Evolutionary conservation across 2,329 filamentous ascomycete genomes (phyloP).

Genomic region (Trichoderma sp.): DNA sequence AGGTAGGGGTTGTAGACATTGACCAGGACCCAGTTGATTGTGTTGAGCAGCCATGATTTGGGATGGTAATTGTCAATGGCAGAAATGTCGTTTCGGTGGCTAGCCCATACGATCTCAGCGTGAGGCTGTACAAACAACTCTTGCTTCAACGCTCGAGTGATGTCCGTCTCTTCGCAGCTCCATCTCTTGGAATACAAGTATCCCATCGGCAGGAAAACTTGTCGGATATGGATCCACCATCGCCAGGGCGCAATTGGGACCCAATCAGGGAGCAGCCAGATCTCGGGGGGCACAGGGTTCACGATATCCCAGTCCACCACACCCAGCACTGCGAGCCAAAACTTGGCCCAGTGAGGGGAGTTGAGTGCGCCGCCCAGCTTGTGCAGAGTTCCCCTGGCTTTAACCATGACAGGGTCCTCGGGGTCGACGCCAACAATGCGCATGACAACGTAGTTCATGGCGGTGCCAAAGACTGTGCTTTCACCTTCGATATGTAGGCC

Average conservation of each 20-base stretch:
- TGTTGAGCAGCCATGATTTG: slow-evolving; percentile 79
- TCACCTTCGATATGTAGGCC: slow-evolving; percentile 93
- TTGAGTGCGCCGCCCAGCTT: slow-evolving; percentile 80
- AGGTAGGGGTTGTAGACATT: slow-evolving; percentile 79
- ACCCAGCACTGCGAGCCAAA: slow-evolving; percentile 84
- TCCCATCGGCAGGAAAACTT: slow-evolving; percentile 90
- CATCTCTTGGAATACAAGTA: slow-evolving; percentile 84
- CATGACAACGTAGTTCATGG: slow-evolving; percentile 80
- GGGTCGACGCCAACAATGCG: slow-evolving; percentile 79
- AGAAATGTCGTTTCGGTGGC: slow-evolving; percentile 79
- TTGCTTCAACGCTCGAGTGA: slow-evolving; percentile 69
- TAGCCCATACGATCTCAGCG: slow-evolving; percentile 71
- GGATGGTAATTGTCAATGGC: slow-evolving; percentile 86
- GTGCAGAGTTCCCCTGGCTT: slow-evolving; percentile 78
- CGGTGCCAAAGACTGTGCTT: slow-evolving; percentile 85
- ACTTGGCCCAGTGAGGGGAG: slow-evolving; percentile 94
- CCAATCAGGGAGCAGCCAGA: slow-evolving; percentile 93
- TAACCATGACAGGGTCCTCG: slow-evolving; percentile 81
- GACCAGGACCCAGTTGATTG: slow-evolving; percentile 73
- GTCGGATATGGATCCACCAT: slow-evolving; percentile 98
- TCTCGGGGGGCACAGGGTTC: slow-evolving; percentile 87
- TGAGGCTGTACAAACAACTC: slow-evolving; percentile 82
- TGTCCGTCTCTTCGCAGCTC: slow-evolving; percentile 69
- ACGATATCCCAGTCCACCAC: slow-evolving; percentile 87
- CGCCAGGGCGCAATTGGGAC: slow-evolving; percentile 85